A percentile compares a stretch with the other conserved stretches of the same genome.
Evolutionary conservation across 2,329 filamentous ascomycete genomes (phyloP).

Genomic region (Alternaria sp.): DNA sequence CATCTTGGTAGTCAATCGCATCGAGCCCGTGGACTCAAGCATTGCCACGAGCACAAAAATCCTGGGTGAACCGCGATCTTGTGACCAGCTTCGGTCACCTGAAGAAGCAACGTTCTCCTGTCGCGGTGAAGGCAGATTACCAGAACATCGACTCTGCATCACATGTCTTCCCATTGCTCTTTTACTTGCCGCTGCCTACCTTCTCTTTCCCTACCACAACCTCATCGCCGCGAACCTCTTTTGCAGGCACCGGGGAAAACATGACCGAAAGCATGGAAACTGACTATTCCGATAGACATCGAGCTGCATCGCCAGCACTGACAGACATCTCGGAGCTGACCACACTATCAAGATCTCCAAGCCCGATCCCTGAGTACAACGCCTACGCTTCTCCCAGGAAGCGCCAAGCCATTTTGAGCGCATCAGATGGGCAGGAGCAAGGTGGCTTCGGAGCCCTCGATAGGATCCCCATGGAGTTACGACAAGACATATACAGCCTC

Average conservation of each 20-base stretch:
- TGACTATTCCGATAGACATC: background rate
- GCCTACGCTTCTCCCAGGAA: background rate
- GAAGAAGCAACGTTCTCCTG: background rate
- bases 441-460: conserved; percentile 14
- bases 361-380: background rate
- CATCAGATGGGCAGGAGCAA: background rate
- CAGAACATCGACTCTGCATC: background rate
- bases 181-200: background rate
- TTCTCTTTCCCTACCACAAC: background rate
- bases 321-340: background rate
- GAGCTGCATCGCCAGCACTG: background rate
- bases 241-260: background rate
- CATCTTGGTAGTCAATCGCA: background rate
- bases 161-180: background rate
- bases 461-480: conserved; percentile 15
- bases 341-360: background rate
- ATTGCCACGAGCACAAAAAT: background rate
- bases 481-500: conserved; percentile 14
- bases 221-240: background rate
- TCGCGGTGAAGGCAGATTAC: background rate
- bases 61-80: background rate
- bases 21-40: background rate
- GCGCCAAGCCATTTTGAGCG: background rate
- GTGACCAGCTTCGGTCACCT: background rate
- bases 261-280: background rate